Evolutionary conservation across 768 basidiomycete genomes (phyloP), one percentile per base, ranked within the genome.

Genomic region (Phaffia tasmanica): DNA sequence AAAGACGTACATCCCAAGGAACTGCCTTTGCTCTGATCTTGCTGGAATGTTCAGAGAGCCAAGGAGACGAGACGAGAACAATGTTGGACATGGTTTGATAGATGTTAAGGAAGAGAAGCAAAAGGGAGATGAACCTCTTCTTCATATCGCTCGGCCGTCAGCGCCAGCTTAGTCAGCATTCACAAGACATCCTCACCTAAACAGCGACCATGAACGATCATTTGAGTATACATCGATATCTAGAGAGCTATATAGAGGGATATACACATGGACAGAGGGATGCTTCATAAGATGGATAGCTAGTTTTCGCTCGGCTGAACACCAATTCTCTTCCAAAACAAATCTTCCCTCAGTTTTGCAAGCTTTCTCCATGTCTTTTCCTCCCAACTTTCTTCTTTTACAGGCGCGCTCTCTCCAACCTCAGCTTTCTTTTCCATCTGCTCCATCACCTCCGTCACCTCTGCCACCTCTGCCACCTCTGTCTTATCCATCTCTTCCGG

Each of bases 1-100:
- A 46, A 48, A 51, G 32, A 68, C 79, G 67, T 66, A 94, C 94
- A 85, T 95, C 92, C 94, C 94, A 98, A 70, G 92, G 92, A 14
- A 95, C 89, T 0, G 86, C 85, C 76, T 93, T 95, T 9, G 86
- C 82, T 72, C 87, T 82, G 69, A 93, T 90, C 81, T 94, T 93
- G 62, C 85, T 81, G 9, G 89, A 87, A 72, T 81, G 83, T 71
- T 94, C 91, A 70, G 92, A 88, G 69, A 98, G 83, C 79, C 86
- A 91, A 1, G 83, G 76, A 15, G 75, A 74, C 69, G 71, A 75
- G 70, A 77, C 75, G n/a, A 55, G 57, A 5, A 42, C 35, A 42
- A 42, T 42, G 11, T 42, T 42, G 11, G 35, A 42, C 35, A 42
- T 42, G 35, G 11, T 11, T 42, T 42, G 35, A 11, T 42, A 42